phyloP scores from a whole-genome alignment of 257 asterid species.

The Eustoma russellianum region DNA sequence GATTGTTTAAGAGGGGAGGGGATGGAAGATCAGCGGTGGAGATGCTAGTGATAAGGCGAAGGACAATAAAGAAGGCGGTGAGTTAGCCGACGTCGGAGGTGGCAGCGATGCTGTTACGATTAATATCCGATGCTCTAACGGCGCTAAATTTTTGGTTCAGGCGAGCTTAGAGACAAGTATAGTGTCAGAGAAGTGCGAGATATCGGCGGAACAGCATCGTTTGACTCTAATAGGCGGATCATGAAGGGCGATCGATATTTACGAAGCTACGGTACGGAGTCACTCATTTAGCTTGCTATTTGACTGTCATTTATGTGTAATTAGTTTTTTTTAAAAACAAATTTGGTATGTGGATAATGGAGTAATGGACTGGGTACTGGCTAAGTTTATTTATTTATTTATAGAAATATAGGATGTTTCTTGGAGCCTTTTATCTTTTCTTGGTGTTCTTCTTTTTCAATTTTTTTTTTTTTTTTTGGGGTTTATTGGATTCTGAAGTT shows the following conservation, averaged over 20 bases:
- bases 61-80: conserved; percentile 6
- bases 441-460: too few species aligned
- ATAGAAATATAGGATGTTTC: too few species aligned
- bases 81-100: conserved; percentile 6
- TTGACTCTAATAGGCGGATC: conserved; percentile 48
- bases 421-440: too few species aligned
- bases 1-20: conserved; percentile 2
- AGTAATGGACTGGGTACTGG: too few species aligned
- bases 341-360: too few species aligned
- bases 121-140: conserved; percentile 38
- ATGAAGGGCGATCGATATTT: conserved; percentile 55
- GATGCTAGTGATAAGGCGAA: conserved; percentile 21
- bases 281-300: background rate
- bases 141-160: conserved; percentile 32
- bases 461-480: too few species aligned
- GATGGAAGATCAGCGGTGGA: conserved; percentile 33
- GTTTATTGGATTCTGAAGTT: too few species aligned
- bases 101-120: conserved; percentile 25
- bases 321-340: background rate
- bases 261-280: conserved; percentile 31
- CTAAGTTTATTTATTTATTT: too few species aligned
- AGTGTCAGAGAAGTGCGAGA: conserved; percentile 27
- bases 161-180: conserved; percentile 30
- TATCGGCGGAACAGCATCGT: conserved; percentile 40
- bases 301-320: background rate